Evolutionary conservation across 441 rosid species (phyloP), one percentile per base, ranked within the genome.

Genomic region (Cnidoscolus chayamansa): DNA sequence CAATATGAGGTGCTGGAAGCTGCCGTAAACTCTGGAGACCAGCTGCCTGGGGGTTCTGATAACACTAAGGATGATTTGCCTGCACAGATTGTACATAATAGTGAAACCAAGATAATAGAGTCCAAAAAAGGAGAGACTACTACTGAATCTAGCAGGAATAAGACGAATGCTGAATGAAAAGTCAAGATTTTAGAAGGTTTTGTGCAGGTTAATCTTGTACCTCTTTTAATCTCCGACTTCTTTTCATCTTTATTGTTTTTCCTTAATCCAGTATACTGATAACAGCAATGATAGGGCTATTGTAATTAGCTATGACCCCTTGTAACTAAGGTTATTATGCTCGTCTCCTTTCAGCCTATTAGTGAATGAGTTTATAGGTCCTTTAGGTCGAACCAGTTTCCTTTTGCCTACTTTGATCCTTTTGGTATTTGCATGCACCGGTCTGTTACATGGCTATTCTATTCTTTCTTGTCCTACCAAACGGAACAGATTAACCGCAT

Each of bases 1-100:
- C 82, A 65, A 43, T 84, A 74, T 40, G 75, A 86, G 61, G 81
- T 84, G 71, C 78, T 80, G 62, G 84, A 81, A 81, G 78, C 84
- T 47, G 81, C 71, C 31, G 72, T 66, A 25, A 63, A 49, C 9
- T 72, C 84, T 30, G 76, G 53, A 49, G 79, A 64, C 45, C 83
- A 81, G 56, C 68, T 62, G 16, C 74, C 83, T 7, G 73, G 65
- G 68, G 70, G 70, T 72, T 64, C 81, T 45, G 60, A 50, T 15
- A 43, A 47, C 53, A 35, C 53, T 0, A 55, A 30, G 31, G 60
- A 32, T 43, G 63, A 50, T 59, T 25, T 49, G 32, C 67, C 78
- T 43, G 53, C 62, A 72, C 62, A 58, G 1, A 49, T 64, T 10
- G 71, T 31, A 68, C 66, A 69, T 45, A 65, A 32, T 10, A 49